Evolutionary conservation across 495 filamentous ascomycete species (phyloP).

Genomic region (Aspergillus sparsus): DNA sequence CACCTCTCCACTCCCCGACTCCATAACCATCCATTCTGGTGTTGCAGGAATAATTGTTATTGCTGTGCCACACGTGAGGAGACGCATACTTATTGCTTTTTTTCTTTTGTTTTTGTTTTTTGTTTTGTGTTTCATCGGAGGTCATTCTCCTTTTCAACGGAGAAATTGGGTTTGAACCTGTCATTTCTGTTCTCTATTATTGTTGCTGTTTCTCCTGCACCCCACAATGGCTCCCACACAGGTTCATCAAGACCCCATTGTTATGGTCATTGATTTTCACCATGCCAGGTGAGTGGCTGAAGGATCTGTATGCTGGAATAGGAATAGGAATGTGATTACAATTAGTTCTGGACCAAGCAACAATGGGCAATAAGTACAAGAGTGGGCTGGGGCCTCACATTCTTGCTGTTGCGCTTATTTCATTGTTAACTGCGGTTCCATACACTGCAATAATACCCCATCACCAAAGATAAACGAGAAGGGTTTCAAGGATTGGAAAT

Average conservation of each 20-base stretch:
- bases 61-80: constrained; percentile 11
- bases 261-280: constrained; percentile 94
- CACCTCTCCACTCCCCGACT: constrained; percentile 5
- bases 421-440: constrained; percentile 3
- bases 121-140: constrained; percentile 4
- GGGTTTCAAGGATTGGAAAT: neutral
- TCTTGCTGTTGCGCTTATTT: constrained; percentile 1
- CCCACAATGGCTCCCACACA: constrained; percentile 35
- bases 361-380: neutral
- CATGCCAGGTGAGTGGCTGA: constrained; percentile 69
- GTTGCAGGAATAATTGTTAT: neutral
- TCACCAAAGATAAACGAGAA: neutral
- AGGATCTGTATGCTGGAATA: neutral
- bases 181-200: constrained; percentile 25
- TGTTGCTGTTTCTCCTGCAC: constrained; percentile 10
- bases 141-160: constrained; percentile 13
- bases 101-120: neutral
- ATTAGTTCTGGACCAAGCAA: neutral
- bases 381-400: neutral
- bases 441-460: neutral
- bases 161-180: constrained; percentile 22
- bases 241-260: constrained; percentile 56
- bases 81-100: constrained; percentile 26
- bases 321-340: neutral
- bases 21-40: neutral